Evolutionary conservation across 805 yeast species (phyloP), one percentile per base, ranked within the genome.

Genomic region (Candida michaelii): DNA sequence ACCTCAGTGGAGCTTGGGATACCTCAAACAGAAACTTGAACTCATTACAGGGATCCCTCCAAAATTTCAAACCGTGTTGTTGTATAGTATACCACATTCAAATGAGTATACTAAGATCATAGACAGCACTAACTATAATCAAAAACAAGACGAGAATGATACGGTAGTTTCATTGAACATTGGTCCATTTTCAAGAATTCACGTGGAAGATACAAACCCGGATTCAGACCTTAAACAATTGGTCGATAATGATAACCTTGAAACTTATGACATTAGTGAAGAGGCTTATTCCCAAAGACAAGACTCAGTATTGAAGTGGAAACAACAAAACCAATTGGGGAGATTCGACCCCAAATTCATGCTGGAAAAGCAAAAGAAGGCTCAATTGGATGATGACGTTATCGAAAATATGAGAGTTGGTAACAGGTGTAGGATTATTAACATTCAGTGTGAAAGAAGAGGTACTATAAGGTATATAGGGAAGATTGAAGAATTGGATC

Each of bases 401-500:
- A 54, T 65, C 1, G 29, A 42, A 18, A 46, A 44, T 0, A 57
- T 83, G 30, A 45, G 54, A 4, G 63, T 79, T 3, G 84, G 84
- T 7, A 60, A 66, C 35, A 66, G 89, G 43, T 83, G 88, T 54
- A 59, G 78, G 27, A 49, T 63, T n/a, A 60, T 77, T 45, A 71
- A 62, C 52, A 53, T 66, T 24, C 66, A 61, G 36, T 73, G 74
- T 16, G 77, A 73, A 50, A 71, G 96, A 50, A 58, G 85, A 29
- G 98, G 97, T 2, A 64, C 71, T n/a, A 74, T 91, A 21, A 66
- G 72, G 44, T 91, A 65, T 54, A 65, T 89, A 11, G 98, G 98
- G 2, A 63, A 62, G 30, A 79, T 91, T 1, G 70, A 78, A 0
- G 80, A 74, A 30, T 76, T 89, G 37, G 82, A 79, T 36, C 58